Evolutionary conservation across 2,329 filamentous ascomycete genomes (phyloP).

Genomic region (Septoria linicola): DNA sequence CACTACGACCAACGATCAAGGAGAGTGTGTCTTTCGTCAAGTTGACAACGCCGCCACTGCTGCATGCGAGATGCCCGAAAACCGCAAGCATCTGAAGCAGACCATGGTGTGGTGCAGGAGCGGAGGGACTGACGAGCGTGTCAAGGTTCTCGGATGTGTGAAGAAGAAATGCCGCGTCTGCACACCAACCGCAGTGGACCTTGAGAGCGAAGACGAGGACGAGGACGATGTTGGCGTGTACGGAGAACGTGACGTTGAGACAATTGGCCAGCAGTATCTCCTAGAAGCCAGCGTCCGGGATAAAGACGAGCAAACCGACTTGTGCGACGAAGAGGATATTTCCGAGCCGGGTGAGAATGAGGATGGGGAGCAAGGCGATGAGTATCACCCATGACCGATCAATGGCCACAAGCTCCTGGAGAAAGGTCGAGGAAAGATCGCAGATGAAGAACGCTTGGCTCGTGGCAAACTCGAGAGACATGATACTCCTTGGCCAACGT

Average conservation of each 20-base stretch:
- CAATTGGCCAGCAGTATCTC: not conserved
- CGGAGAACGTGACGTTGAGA: not conserved
- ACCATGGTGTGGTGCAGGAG: not conserved
- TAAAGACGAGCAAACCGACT: not conserved
- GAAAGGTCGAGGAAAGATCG: too few species aligned
- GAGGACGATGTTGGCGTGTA: not conserved
- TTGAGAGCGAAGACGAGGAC: not conserved
- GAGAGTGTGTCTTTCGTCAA: not conserved
- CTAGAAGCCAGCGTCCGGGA: not conserved
- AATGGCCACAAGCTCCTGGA: too few species aligned
- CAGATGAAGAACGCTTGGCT: too few species aligned
- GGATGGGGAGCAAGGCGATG: not conserved
- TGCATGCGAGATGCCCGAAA: not conserved
- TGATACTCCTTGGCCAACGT: too few species aligned
- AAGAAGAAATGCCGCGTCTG: not conserved
- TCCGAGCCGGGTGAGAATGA: not conserved
- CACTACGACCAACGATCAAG: not conserved
- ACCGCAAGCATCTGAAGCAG: not conserved
- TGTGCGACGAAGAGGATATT: not conserved
- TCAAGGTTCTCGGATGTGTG: not conserved
- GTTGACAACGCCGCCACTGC: not conserved
- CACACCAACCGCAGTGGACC: not conserved
- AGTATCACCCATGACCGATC: not conserved
- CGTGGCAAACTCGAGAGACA: too few species aligned
- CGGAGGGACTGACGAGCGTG: not conserved